These are phyloP conservation scores for Naumovozyma castellii DNA, from an alignment of 805 yeast species.

Conservation along the genomic window DNA sequence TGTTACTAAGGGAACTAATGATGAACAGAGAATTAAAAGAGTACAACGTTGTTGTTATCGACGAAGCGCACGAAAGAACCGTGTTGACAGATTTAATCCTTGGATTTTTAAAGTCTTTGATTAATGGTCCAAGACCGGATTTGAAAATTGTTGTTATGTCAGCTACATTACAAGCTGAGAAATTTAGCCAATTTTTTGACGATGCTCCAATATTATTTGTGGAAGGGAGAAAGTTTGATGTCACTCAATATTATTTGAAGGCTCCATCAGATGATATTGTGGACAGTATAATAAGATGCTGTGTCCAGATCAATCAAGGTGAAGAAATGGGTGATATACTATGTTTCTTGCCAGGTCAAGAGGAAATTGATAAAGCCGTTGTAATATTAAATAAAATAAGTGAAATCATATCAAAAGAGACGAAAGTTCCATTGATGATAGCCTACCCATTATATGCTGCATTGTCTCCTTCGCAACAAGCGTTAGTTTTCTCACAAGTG, in stretches of 20 bases:
- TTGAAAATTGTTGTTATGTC: constrained; percentile 83
- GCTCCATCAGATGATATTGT: constrained; percentile 72
- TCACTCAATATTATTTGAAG: constrained; percentile 54
- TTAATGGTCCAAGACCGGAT: constrained; percentile 39
- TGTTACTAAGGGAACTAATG: constrained; percentile 88
- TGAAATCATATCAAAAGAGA: constrained; percentile 54
- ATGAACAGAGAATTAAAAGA: constrained; percentile 51
- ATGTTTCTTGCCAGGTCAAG: constrained; percentile 92
- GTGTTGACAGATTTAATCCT: constrained; percentile 80
- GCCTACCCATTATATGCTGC: constrained; percentile 91
- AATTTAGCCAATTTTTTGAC: constrained; percentile 68
- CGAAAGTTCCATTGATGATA: constrained; percentile 55
- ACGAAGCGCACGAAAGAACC: constrained; percentile 97
- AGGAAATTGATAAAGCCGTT: constrained; percentile 85
- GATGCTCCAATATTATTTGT: constrained; percentile 76
- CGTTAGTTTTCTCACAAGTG: constrained; percentile 61
- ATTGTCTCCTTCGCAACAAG: constrained; percentile 74
- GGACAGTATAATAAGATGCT: constrained; percentile 63
- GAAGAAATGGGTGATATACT: constrained; percentile 84
- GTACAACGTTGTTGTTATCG: constrained; percentile 73
- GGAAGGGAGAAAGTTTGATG: constrained; percentile 85
- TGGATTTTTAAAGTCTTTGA: constrained; percentile 73
- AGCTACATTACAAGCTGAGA: constrained; percentile 85
- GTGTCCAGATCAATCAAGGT: constrained; percentile 66
- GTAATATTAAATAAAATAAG: constrained; percentile 50